These are phyloP conservation scores for Dittrichia graveolens DNA, from an alignment of 129 eudicot genomes.

Conservation along the genomic window DNA sequence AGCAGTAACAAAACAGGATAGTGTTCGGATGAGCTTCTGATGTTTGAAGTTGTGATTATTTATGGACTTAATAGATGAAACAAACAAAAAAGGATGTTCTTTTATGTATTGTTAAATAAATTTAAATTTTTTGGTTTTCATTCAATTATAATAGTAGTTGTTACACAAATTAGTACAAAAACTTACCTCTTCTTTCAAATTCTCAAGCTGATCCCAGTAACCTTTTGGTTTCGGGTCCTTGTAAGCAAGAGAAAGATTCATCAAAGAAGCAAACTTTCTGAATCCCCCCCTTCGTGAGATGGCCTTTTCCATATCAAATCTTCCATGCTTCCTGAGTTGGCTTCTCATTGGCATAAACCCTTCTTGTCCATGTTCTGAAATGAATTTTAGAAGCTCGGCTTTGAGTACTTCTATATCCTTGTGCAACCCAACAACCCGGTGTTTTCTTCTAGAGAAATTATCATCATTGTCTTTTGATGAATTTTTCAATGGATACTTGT, in stretches of 20 bases:
- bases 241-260: constrained; percentile 93
- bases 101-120: too few species aligned
- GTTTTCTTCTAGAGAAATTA: constrained; percentile 54
- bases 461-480: constrained; percentile 27
- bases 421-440: constrained; percentile 81
- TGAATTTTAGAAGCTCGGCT: constrained; percentile 66
- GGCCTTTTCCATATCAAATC: constrained; percentile 93
- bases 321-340: constrained; percentile 84
- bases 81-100: too few species aligned
- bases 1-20: too few species aligned
- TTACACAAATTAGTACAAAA: neutral
- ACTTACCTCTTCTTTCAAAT: constrained; percentile 83
- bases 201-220: constrained; percentile 94
- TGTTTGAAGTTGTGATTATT: too few species aligned
- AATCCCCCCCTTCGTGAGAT: constrained; percentile 94
- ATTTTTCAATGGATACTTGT: constrained; percentile 23
- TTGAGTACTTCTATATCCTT: constrained; percentile 81
- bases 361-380: constrained; percentile 83
- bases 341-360: constrained; percentile 99
- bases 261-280: constrained; percentile 74
- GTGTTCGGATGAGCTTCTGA: too few species aligned
- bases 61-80: too few species aligned
- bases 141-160: too few species aligned
- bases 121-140: too few species aligned
- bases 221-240: constrained; percentile 95